Evolutionary conservation across 768 basidiomycete genomes (phyloP).

Genomic region (Tricholoma hemisulphureum): DNA sequence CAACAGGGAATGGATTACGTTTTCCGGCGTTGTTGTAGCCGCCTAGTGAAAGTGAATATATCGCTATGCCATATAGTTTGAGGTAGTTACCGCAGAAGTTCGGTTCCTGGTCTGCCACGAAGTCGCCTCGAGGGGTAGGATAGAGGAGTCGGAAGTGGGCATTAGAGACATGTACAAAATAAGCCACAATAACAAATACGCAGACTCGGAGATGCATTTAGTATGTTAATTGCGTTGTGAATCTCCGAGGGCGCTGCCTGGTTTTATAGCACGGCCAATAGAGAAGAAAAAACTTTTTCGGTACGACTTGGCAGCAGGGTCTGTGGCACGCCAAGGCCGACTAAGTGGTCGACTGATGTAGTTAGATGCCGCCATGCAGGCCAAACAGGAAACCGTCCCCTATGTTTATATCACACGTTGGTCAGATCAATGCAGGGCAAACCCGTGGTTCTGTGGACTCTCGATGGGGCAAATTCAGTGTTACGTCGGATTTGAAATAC

Average conservation of each 20-base stretch:
- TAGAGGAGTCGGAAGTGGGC: constrained; percentile 79
- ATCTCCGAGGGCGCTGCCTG: constrained; percentile 7
- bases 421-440: no score
- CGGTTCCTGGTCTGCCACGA: constrained; percentile 53
- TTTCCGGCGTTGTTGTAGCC: constrained; percentile 56
- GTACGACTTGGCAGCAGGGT: not conserved
- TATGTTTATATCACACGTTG: no score
- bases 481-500: no score
- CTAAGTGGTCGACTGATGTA: no score
- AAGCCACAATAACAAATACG: constrained; percentile 20
- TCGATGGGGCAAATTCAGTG: no score
- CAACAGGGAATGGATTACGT: constrained; percentile 68
- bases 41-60: constrained; percentile 36
- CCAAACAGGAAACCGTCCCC: no score
- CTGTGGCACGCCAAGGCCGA: no score
- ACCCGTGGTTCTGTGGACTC: no score
- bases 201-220: constrained; percentile 38
- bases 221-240: not conserved
- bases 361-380: no score
- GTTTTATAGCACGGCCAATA: not conserved
- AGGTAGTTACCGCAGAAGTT: constrained; percentile 60
- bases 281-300: constrained; percentile 11
- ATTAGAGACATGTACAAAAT: constrained; percentile 42
- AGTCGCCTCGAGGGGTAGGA: constrained; percentile 66
- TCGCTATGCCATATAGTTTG: not conserved